Evolutionary conservation across 306 rosid species (phyloP), one percentile per base, ranked within the genome.

Genomic region (Mimosa pudica): DNA sequence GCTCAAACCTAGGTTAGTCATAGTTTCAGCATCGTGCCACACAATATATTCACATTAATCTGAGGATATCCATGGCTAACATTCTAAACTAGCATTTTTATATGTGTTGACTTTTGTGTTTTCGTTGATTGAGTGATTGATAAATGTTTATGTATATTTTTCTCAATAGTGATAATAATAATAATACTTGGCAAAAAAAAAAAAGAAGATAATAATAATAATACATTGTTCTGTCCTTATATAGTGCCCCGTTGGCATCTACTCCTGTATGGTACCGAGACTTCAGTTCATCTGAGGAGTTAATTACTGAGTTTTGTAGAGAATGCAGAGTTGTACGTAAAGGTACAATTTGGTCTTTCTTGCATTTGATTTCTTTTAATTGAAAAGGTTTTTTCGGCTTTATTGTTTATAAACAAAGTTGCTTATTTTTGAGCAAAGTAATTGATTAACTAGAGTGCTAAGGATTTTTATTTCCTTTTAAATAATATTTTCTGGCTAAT

Each of bases 321-420:
- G 98, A 95, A 87, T 95, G 98, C 89, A 84, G 98, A 87, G 87
- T 95, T 84, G 98, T 95, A 68, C 97, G 97, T 52, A 95, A 92
- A 92, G 98, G 98, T 91, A 49, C 74, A 48, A 80, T 72, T 46
- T 62, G 42, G 45, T 41, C 64, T 73, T 16, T 78, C 70, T 80
- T 71, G 67, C 68, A 58, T 75, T 71, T 44, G 63, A 79, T 67
- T 80, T 80, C 20, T 46, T 18, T 80, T 68, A 18, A 13, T 61
- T 68, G 55, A 54, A 24, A 67, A 72, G 11, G 44, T 79, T 49
- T 71, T 41, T 10, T 57, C 38, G 65, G 18, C 12, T 74, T 52
- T 62, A 61, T 9, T 16, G 66, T 30, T 30, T 24, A 4, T 24
- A 61, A 61, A 61, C 63, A 10, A 3, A 30, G 10, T 30, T 32